phyloP scores from a whole-genome alignment of 345 rosid species.

The Aquilaria yunnanensis region DNA sequence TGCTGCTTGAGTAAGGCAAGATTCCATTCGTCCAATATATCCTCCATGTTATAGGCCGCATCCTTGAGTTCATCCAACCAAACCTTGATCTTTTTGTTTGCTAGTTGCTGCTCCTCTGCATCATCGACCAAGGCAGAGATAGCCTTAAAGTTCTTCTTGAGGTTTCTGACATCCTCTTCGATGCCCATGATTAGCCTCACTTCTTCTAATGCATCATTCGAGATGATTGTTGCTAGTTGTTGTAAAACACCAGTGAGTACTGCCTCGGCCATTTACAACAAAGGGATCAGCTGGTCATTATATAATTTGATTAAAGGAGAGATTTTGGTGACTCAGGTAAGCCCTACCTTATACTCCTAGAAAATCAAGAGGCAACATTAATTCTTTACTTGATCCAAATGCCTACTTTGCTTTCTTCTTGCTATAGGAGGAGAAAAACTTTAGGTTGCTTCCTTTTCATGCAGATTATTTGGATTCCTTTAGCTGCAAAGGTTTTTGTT shows the following conservation, averaged over 20 bases:
- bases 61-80: neutral
- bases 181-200: neutral
- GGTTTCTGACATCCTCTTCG: neutral
- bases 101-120: constrained; percentile 5
- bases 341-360: too few species aligned
- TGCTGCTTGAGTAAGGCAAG: neutral
- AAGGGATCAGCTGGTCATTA: too few species aligned
- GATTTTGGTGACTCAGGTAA: too few species aligned
- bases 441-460: too few species aligned
- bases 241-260: neutral
- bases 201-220: neutral
- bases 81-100: neutral
- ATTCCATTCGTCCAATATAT: constrained; percentile 5
- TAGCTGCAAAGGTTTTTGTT: too few species aligned
- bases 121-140: neutral
- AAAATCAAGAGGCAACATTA: too few species aligned
- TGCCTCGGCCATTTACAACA: neutral
- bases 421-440: too few species aligned
- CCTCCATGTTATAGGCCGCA: constrained; percentile 9
- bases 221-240: neutral
- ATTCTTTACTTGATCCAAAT: too few species aligned
- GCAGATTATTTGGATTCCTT: too few species aligned
- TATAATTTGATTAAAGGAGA: too few species aligned
- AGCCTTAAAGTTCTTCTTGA: neutral
- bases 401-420: too few species aligned